A percentile compares a stretch with the other conserved stretches of the same genome.
These are phyloP conservation scores for Leishmania turanica DNA, from an alignment of 208 protist species.

Conservation along the genomic window DNA sequence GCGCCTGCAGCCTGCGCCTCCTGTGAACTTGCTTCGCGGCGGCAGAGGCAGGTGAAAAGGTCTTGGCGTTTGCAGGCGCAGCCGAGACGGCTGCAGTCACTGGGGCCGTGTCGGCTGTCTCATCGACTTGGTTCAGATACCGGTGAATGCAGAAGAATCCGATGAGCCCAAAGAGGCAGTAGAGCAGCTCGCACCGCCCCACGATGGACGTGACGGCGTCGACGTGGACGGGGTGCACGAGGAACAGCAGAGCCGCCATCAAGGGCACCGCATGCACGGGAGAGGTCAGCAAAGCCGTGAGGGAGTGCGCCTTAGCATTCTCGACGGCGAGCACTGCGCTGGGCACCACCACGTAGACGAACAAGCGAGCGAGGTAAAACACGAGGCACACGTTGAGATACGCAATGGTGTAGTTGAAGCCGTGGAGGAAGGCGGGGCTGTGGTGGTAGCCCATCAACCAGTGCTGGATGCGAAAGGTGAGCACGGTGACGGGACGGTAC, in stretches of 20 bases:
- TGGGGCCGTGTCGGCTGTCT: neutral
- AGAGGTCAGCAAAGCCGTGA: constrained; percentile 14
- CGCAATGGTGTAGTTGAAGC: constrained; percentile 48
- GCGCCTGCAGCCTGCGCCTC: neutral
- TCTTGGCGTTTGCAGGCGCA: neutral
- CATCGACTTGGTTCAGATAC: constrained; percentile 27
- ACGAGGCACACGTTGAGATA: constrained; percentile 52
- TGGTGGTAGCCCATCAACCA: constrained; percentile 61
- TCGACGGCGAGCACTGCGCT: neutral
- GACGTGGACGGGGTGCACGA: constrained; percentile 87
- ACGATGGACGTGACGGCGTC: constrained; percentile 88
- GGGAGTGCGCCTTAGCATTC: neutral
- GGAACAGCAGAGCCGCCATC: constrained; percentile 59
- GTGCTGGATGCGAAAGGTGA: constrained; percentile 72
- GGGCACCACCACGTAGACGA: constrained; percentile 24
- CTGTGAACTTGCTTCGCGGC: neutral
- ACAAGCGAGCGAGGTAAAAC: constrained; percentile 48
- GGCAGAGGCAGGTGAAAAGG: neutral
- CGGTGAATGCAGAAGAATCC: constrained; percentile 45
- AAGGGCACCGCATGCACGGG: constrained; percentile 32
- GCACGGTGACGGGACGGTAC: constrained; percentile 58
- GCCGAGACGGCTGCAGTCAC: neutral
- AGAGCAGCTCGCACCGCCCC: constrained; percentile 77
- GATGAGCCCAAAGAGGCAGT: constrained; percentile 61
- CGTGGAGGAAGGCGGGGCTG: constrained; percentile 35